Evolutionary conservation across 2,329 filamentous ascomycete genomes (phyloP), one percentile per base, ranked within the genome.

Genomic region (Fonsecaea pugnacius): DNA sequence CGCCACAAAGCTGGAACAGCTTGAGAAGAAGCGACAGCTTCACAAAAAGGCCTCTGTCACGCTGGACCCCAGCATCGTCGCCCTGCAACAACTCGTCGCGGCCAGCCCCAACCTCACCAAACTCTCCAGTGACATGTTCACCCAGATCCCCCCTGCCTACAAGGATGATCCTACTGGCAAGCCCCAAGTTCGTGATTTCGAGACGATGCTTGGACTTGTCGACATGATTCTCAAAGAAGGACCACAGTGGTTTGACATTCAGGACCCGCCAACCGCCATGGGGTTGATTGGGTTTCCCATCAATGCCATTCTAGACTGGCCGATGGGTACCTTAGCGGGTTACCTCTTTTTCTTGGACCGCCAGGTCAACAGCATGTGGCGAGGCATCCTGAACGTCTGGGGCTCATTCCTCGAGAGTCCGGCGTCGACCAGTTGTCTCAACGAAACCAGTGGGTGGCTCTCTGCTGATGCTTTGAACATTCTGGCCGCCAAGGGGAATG

Each of bases 71-170:
- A 27, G 78, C 91, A 32, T 88, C 85, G 77, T 87, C 90, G 82
- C 85, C 87, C 73, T 86, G 89, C 72, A 78, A 79, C 30, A 78
- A 83, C 67, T 91, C 91, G 89, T 91, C 89, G 75, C 79, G 84
- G 30, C 85, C 91, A 75, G 79, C 90, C 24, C 88, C 88, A 0
- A 72, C 73, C 38, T 87, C 85, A 33, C 52, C 27, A 55, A 36
- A 55, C n/a, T 55, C 12, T 55, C 52, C 12, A 21, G 30, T 27
- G 50, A 53, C 24, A 56, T 56, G 60, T 56, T 62, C 16, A 32
- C 51, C 7, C 30, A 62, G 48, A 46, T 50, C 10, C 51, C 60
- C 73, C 77, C 81, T 18, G 84, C 84, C 0, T 91, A 91, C 75
- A 72, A 75, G 63, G 78, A 78, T 4, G 87, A 90, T 65, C 87